Evolutionary conservation across 805 yeast species (phyloP), one percentile per base, ranked within the genome.

Genomic region (Tetrapisispora phaffii): DNA sequence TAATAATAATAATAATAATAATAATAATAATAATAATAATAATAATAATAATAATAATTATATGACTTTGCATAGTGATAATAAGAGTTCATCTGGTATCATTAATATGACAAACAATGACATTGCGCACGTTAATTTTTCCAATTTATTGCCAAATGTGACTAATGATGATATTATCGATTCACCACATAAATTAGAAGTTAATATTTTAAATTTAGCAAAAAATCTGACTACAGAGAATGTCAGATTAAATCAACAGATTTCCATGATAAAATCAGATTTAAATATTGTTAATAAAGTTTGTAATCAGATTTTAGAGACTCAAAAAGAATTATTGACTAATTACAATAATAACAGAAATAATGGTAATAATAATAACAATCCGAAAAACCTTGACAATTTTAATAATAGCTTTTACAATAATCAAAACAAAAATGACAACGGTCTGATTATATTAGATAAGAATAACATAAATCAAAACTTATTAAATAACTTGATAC

Each of bases 191-290:
- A 35, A 41, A 16, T 32, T 52, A 12, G 56, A 52, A 20, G 36
- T 53, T 24, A 50, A 54, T 36, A 58, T 55, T 42, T 38, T 57
- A 22, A 55, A 55, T 34, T 47, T 61, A 13, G 59, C 65, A 4
- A 52, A 54, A 42, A 52, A 58, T 33, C 50, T 60, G 32, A 58
- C 60, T 0, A 54, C 61, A 2, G 65, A 62, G 45, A 61, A 61
- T 47, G 50, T 58, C 13, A 49, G 62, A 34, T 42, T 61, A 21
- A 53, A 59, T 13, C 63, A 59, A 48, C 64, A 62, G 44, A 50
- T 62, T 15, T 48, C 54, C 3, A 53, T 53, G 29, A 41, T 62
- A 34, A 61, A 58, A 42, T 45, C 54, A 1, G 66, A 62, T 22
- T 34, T 62, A n/a, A 48, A 47, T 24, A 46, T 54, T 9, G 52